Base-by-base conservation (phyloP, 805 yeast species). In the Candida ascalaphidarum region DNA sequence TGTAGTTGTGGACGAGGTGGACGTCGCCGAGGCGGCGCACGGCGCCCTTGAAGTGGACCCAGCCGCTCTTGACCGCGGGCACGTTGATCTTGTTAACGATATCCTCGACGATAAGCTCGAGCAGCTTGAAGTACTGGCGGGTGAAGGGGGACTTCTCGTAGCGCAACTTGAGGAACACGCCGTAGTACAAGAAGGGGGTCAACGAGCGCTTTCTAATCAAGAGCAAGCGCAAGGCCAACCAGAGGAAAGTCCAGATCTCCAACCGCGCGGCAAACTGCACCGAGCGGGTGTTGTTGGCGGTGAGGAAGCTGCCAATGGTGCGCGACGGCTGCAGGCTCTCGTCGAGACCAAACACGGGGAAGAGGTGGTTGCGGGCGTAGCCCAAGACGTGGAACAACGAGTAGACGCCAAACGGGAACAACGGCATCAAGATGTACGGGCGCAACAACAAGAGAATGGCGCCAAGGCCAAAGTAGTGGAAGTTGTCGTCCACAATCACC, bases 301-400 rank as follows among this genome's bases (percentile, higher is more conserved):
- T 41, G 22, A 61, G 52, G 30, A 62, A 59, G 24, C 45, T 41
- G 21, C 52, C 51, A 23, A 62, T 48, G 61, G 37, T 75, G 67
- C 40, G 60, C 31, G 46, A 59, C n/a, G n/a, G n/a, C 42, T 35
- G 44, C 23, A 39, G 48, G 33, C 48, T 38, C 31, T 43, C 49
- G 25, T 37, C 36, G 31, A 69, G 67, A 14, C 75, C 55, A 23
- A 53, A 46, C 5, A 72, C 61, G 22, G 96, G 95, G 29, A 88
- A 61, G 31, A 89, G 39, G 38, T 66, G 69, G 23, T 74, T 65
- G 41, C 80, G 74, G 30, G 70, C 39, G 59, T 83, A 89, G 12
- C 80, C 77, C 45, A 86, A 61, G 8, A 74, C 76, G 51, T 88
- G 96, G 73, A 89, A 86, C 12, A 77, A 48, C 6, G 96, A 79